These are phyloP conservation scores for Rosa multiflora DNA, from an alignment of 306 rosid species.

Conservation along the genomic window DNA sequence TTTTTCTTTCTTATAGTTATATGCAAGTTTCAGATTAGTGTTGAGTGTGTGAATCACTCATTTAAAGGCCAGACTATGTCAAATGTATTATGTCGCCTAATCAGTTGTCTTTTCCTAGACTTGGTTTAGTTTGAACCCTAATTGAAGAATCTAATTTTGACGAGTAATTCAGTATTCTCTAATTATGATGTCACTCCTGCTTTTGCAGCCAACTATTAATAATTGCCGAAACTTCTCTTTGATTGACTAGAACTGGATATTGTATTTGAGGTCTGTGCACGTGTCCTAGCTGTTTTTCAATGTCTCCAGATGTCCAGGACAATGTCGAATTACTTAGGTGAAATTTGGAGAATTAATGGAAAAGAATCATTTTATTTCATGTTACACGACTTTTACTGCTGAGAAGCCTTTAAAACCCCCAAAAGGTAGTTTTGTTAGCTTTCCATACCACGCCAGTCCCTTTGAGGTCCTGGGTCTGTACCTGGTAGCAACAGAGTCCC, in stretches of 20 bases:
- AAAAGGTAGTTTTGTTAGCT: not conserved
- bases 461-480: not conserved
- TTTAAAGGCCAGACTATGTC: not conserved
- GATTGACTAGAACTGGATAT: not conserved
- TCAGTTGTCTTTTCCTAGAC: not conserved
- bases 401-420: not conserved
- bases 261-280: conserved; percentile 3
- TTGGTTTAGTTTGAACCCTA: not conserved
- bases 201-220: not conserved
- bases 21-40: not conserved
- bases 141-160: not conserved
- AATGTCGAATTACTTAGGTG: not conserved
- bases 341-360: not conserved
- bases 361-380: not conserved
- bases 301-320: not conserved
- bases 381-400: not conserved
- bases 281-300: not conserved
- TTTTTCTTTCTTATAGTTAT: not conserved
- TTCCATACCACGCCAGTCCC: not conserved
- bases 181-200: not conserved
- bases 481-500: conserved; percentile 3
- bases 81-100: too few relatives aligned
- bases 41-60: not conserved
- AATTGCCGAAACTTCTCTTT: not conserved
- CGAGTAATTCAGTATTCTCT: not conserved